A percentile compares a stretch with the other conserved stretches of the same genome.
phyloP scores from a whole-genome alignment of 1,284 basidiomycete species.

The Wolfiporia cocos region DNA sequence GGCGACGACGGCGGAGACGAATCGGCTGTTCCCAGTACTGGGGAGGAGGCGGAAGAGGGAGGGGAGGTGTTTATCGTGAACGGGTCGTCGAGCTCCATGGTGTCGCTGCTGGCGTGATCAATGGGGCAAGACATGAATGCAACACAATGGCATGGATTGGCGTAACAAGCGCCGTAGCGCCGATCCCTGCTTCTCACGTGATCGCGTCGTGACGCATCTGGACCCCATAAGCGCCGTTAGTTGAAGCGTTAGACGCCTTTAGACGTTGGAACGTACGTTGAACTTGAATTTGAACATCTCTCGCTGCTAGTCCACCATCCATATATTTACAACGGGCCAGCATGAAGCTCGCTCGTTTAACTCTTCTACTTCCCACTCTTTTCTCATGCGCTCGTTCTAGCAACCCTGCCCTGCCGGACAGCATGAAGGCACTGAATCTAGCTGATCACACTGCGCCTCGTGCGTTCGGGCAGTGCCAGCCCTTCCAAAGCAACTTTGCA shows the following conservation, averaged over 20 bases:
- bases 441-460: no score
- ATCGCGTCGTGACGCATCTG: background rate
- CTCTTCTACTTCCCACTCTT: background rate
- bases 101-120: background rate
- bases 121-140: no score
- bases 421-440: background rate
- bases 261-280: no score
- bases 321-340: no score
- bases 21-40: constrained; percentile 13
- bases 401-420: no score
- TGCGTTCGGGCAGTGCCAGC: constrained; percentile 14
- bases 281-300: no score
- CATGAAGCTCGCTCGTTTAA: background rate
- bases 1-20: constrained; percentile 20
- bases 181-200: no score
- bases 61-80: constrained; percentile 5
- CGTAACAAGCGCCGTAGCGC: no score
- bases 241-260: no score
- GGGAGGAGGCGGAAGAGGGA: constrained; percentile 16
- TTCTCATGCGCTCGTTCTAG: no score
- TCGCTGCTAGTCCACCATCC: no score
- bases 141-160: no score
- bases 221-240: background rate
- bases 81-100: constrained; percentile 1
- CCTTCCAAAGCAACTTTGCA: constrained; percentile 14